Evolutionary conservation across 495 filamentous ascomycete species (phyloP), one percentile per base, ranked within the genome.

Genomic region (Oidiodendron maius): DNA sequence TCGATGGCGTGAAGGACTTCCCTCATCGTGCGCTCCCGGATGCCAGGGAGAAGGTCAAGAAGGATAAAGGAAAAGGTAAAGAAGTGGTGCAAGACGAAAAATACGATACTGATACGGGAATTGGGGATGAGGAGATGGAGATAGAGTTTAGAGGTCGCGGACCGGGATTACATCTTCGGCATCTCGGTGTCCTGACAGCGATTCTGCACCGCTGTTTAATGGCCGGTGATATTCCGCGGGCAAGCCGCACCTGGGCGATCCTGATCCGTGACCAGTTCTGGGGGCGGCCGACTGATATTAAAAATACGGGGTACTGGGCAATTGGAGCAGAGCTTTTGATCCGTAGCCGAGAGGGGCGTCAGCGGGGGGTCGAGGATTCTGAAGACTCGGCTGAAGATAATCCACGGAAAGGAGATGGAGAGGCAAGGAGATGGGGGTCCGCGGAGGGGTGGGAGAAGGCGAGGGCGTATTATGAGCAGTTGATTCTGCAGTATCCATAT

Each of bases 321-420:
- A 76, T 88, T 37, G 84, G 83, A 21, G 83, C 82, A 13, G 84
- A 87, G 55, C 69, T 88, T 37, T 58, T 87, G 39, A 67, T 86
- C 22, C 71, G 74, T 12, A 64, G 69, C 18, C 15, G 56, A 61
- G 63, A 49, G 11, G 49, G 28, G 17, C 43, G 53, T 40, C 11
- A 42, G 20, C 32, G 39, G 43, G 3, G 18, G 17, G 18, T 11
- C 22, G 13, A 6, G 21, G 47, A 46, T 16, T 2, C 12, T 3
- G 32, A 40, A 5, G 20, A 22, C 23, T 41, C 22, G 1, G 8
- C 13, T 32, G 44, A 50, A n/a, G 28, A 39, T 3, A 44, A 41
- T 25, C 39, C 40, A 4, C 4, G 22, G 16, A 11, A 51, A 3
- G 6, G 16, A 24, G 18, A 18, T 3, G 26, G 5, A 12, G 22